These are phyloP conservation scores for Teratosphaeria viscida DNA, from an alignment of 2,329 filamentous ascomycete genomes.

Conservation along the genomic window DNA sequence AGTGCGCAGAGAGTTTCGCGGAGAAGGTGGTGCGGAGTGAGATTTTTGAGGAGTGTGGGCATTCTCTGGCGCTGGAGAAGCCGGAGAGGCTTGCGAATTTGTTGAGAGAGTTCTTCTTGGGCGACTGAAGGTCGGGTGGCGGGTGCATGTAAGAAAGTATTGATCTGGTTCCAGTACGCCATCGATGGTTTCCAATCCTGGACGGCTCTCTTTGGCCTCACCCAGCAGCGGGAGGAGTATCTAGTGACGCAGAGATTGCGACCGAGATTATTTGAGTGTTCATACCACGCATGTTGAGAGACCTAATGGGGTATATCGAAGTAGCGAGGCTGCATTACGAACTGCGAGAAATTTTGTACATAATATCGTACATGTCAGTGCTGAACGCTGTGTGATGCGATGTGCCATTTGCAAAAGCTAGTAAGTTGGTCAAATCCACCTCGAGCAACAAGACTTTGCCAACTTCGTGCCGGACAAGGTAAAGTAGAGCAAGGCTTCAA, in stretches of 20 bases:
- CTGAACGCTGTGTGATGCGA: background rate
- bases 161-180: background rate
- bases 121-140: background rate
- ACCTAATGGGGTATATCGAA: background rate
- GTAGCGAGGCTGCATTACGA: background rate
- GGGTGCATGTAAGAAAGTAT: background rate
- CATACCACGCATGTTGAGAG: background rate
- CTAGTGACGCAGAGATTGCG: background rate
- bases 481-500: constrained; percentile 1
- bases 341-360: background rate
- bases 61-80: constrained; percentile 27
- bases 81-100: constrained; percentile 20
- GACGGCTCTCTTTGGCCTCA: too few species aligned
- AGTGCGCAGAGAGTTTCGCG: constrained; percentile 22
- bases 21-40: constrained; percentile 21
- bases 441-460: too few species aligned
- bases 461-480: too few species aligned
- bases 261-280: background rate
- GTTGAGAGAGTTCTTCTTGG: constrained; percentile 19
- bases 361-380: background rate
- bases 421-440: too few species aligned
- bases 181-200: too few species aligned
- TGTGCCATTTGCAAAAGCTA: background rate
- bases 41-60: constrained; percentile 27
- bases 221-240: background rate